Evolutionary conservation across 2,329 filamentous ascomycete genomes (phyloP), one percentile per base, ranked within the genome.

Genomic region (Fusarium euwallaceae): DNA sequence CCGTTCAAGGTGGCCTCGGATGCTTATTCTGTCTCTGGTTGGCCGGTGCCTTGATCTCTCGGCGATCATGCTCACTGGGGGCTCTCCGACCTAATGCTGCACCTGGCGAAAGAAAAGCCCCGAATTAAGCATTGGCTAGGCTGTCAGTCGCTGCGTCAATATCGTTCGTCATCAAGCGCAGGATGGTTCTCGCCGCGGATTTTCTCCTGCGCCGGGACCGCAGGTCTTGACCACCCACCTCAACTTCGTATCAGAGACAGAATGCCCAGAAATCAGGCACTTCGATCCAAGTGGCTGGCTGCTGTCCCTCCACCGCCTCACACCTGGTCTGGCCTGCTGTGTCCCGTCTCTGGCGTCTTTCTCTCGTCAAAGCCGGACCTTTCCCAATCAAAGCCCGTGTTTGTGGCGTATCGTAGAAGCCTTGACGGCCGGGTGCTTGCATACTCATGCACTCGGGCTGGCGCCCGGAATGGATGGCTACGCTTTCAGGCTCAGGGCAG

Each of bases 351-450:
- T 78, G 71, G 78, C 72, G 66, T 70, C 67, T 68, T 69, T 53
- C 69, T 71, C 68, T 75, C 72, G 75, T 73, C 77, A 80, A 79
- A 70, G 58, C 64, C 78, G 61, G 69, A 67, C 80, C 78, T 76
- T 83, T 81, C 79, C 79, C 80, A 83, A 83, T 82, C 83, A 83
- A 81, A 82, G 82, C 73, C 78, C 76, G 79, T 84, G 83, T 84
- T 84, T 85, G 85, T 86, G 85, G 85, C 84, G 83, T 84, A 82
- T 86, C 81, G 80, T 84, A 84, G 82, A 81, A 83, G 81, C 78
- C 83, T 83, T 84, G 81, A 82, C 80, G 81, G 82, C 80, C 86
- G 86, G 86, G 79, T 87, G 82, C 80, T 79, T 87, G 86, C 86
- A 88, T 84, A 78, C 78, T 83, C 79, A 83, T 84, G 84, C 84